Evolutionary conservation across 305 asterid genomes (phyloP).

Genomic region (Nicotiana rustica): DNA sequence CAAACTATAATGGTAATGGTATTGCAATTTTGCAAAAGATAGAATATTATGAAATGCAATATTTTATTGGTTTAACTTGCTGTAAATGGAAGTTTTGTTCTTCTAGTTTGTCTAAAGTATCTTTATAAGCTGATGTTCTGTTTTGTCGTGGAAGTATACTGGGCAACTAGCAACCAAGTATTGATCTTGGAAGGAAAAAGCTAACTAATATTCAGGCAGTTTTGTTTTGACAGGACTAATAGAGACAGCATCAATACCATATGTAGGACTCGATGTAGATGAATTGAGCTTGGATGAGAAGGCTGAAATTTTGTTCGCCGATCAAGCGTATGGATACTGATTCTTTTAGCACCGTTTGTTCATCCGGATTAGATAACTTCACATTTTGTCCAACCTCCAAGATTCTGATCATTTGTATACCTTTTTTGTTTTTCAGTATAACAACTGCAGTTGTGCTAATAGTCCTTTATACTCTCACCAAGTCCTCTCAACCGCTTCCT

Average conservation of each 20-base stretch:
- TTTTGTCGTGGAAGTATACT: neutral
- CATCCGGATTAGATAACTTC: neutral
- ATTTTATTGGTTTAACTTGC: constrained; percentile 1
- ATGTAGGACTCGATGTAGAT: constrained; percentile 67
- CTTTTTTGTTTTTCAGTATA: constrained; percentile 55
- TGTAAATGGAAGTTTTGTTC: constrained; percentile 7
- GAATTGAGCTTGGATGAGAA: constrained; percentile 86
- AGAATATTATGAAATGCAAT: too few species aligned
- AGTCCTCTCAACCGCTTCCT: constrained; percentile 83
- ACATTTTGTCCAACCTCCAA: neutral
- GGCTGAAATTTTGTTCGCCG: constrained; percentile 83
- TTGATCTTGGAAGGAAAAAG: constrained; percentile 39
- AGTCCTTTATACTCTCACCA: constrained; percentile 82
- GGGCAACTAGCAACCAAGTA: neutral
- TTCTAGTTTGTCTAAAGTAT: neutral
- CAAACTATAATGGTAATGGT: too few species aligned
- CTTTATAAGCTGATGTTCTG: neutral
- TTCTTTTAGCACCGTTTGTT: neutral
- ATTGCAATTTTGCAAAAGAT: too few species aligned
- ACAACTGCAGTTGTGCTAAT: constrained; percentile 83
- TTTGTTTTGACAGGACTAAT: constrained; percentile 96
- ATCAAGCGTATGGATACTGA: constrained; percentile 64
- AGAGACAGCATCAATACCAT: constrained; percentile 79
- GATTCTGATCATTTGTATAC: neutral
- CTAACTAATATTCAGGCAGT: constrained; percentile 87